Conservation (phyloP, 106 monocot species). For the Phalaenopsis aphrodite region DNA sequence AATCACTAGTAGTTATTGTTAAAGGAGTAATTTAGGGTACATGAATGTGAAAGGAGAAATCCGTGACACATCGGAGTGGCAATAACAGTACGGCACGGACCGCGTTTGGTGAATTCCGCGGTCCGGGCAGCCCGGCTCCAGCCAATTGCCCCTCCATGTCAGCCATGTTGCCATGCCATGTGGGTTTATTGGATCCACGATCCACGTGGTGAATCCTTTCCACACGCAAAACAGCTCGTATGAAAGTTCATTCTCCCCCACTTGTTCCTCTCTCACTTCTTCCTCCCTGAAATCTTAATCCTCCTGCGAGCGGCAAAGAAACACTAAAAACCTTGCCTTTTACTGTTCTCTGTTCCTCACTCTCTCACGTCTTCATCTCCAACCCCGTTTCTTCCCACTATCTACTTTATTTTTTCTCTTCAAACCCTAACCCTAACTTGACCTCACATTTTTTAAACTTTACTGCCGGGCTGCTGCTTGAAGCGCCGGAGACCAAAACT, state of each 20-base stretch:
- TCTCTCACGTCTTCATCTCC: neutral
- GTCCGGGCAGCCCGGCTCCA: neutral
- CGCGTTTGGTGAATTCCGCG: neutral
- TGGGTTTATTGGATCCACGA: neutral
- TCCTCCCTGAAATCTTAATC: too few relatives aligned
- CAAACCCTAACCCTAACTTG: neutral
- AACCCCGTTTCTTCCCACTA: neutral
- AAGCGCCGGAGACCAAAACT: neutral
- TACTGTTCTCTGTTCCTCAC: neutral
- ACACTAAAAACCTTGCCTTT: neutral
- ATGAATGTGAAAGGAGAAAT: too few relatives aligned
- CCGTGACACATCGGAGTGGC: too few relatives aligned
- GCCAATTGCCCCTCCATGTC: neutral
- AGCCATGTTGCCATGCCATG: neutral
- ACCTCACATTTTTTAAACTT: neutral
- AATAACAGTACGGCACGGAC: neutral
- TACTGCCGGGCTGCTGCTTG: neutral
- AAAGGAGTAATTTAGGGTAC: too few relatives aligned
- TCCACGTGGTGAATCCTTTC: neutral
- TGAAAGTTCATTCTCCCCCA: neutral
- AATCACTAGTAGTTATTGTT: too few relatives aligned
- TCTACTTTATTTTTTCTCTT: neutral
- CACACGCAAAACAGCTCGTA: neutral
- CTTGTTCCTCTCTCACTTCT: neutral
- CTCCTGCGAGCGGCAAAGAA: neutral